Percentiles rank a stretch among this genome's conserved stretches.
These are phyloP conservation scores for Ogataea hybrid DNA, from an alignment of 1,139 yeast genomes.

Conservation along the genomic window DNA sequence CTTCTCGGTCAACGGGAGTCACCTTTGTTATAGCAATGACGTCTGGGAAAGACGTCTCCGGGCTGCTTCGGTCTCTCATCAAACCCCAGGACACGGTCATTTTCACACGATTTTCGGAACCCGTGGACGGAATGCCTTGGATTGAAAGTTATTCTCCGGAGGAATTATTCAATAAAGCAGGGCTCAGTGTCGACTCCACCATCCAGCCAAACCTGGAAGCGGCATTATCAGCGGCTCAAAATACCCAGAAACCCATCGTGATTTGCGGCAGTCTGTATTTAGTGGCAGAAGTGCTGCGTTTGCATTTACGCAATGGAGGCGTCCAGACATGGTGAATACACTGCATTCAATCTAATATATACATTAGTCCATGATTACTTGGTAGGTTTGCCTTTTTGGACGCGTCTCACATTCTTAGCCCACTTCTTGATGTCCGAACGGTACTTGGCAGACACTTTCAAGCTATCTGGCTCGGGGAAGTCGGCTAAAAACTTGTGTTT, in stretches of 20 bases:
- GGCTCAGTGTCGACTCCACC: conserved; percentile 35
- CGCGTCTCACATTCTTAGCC: conserved; percentile 34
- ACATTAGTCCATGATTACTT: conserved; percentile 8
- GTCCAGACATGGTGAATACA: conserved; percentile 1
- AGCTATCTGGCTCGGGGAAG: conserved; percentile 26
- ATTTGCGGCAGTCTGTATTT: conserved; percentile 81
- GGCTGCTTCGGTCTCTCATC: conserved; percentile 52
- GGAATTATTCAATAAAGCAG: conserved; percentile 37
- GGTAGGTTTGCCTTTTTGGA: conserved; percentile 32
- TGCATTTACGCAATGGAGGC: conserved; percentile 23
- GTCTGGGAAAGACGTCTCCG: conserved; percentile 59
- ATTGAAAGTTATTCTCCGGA: conserved; percentile 48
- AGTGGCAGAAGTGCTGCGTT: conserved; percentile 63
- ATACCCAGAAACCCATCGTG: conserved; percentile 31
- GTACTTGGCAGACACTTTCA: conserved; percentile 24
- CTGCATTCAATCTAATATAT: not conserved
- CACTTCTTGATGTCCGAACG: conserved; percentile 30
- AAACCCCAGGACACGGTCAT: conserved; percentile 52
- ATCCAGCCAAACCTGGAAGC: conserved; percentile 12
- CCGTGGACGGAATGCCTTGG: conserved; percentile 95
- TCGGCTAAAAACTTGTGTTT: conserved; percentile 31
- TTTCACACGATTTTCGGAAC: conserved; percentile 55
- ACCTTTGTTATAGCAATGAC: conserved; percentile 75
- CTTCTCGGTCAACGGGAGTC: conserved; percentile 24
- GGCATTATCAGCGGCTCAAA: conserved; percentile 10